These are phyloP conservation scores for Fragaria nilgerrensis DNA, from an alignment of 306 rosid genomes.

Conservation along the genomic window DNA sequence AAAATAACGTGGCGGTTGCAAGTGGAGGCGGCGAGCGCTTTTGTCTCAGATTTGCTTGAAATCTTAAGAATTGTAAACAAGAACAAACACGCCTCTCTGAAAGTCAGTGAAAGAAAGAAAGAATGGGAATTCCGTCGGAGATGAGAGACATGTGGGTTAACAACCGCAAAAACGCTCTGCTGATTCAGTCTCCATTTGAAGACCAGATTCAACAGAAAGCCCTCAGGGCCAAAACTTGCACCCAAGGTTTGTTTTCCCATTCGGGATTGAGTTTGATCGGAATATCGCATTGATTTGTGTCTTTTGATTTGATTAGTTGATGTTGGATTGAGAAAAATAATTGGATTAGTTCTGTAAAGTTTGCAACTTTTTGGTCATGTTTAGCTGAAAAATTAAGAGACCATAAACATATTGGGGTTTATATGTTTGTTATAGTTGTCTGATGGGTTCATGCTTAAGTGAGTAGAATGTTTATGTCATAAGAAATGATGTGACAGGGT, in stretches of 20 bases:
- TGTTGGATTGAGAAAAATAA: background rate
- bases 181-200: slow-evolving; percentile 73
- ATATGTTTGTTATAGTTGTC: background rate
- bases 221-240: slow-evolving; percentile 49
- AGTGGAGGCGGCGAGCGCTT: background rate
- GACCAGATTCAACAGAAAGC: slow-evolving; percentile 39
- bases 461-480: background rate
- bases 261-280: background rate
- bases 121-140: slow-evolving; percentile 73
- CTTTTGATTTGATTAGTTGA: background rate
- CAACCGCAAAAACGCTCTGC: slow-evolving; percentile 29
- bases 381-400: background rate
- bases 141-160: slow-evolving; percentile 51
- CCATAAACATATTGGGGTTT: background rate
- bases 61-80: background rate
- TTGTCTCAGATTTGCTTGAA: background rate
- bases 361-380: background rate
- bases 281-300: background rate
- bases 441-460: background rate
- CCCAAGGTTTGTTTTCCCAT: slow-evolving; percentile 33
- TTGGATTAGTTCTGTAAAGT: background rate
- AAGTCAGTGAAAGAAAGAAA: background rate
- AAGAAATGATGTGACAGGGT: background rate
- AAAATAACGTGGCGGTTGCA: background rate
- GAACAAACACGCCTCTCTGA: background rate